Conservation (phyloP, 1,139 yeast species). For the Chernovozyma aurita region DNA sequence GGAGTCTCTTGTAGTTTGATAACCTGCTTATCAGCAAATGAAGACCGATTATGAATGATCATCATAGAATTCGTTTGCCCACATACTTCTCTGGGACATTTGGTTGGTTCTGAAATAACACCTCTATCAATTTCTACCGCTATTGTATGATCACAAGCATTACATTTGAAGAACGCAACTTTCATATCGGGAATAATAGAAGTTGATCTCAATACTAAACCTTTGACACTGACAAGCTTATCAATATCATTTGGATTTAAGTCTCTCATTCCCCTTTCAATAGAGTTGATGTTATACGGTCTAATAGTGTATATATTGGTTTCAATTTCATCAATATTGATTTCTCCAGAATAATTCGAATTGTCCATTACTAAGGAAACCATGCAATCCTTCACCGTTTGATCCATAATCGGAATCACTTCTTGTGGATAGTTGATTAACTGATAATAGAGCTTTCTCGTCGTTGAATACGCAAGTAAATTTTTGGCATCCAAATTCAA, state of each 20-base stretch:
- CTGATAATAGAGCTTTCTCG: slow-evolving; percentile 79
- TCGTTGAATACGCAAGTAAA: slow-evolving; percentile 67
- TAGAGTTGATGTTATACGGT: slow-evolving; percentile 70
- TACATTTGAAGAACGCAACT: slow-evolving; percentile 92
- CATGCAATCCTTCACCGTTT: slow-evolving; percentile 86
- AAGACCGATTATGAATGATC: slow-evolving; percentile 83
- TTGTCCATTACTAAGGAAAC: slow-evolving; percentile 69
- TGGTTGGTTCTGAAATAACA: slow-evolving; percentile 85
- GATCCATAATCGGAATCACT: slow-evolving; percentile 96
- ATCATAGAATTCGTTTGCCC: slow-evolving; percentile 86
- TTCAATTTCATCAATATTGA: slow-evolving; percentile 65
- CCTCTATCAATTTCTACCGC: slow-evolving; percentile 95
- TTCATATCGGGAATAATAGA: slow-evolving; percentile 97
- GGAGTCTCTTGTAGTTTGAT: slow-evolving; percentile 95
- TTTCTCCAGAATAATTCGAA: slow-evolving; percentile 26
- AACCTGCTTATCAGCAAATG: slow-evolving; percentile 93
- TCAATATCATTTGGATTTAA: slow-evolving; percentile 94
- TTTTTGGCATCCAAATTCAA: slow-evolving; percentile 82
- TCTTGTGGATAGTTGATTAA: slow-evolving; percentile 93
- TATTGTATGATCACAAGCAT: slow-evolving; percentile 89
- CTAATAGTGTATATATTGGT: slow-evolving; percentile 80
- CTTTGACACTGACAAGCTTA: slow-evolving; percentile 86
- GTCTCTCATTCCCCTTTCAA: slow-evolving; percentile 83
- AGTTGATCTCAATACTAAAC: slow-evolving; percentile 83
- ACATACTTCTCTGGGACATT: slow-evolving; percentile 87